These are phyloP conservation scores for Ceratobasidium sp. DNA, from an alignment of 1,284 basidiomycete species.

Conservation along the genomic window DNA sequence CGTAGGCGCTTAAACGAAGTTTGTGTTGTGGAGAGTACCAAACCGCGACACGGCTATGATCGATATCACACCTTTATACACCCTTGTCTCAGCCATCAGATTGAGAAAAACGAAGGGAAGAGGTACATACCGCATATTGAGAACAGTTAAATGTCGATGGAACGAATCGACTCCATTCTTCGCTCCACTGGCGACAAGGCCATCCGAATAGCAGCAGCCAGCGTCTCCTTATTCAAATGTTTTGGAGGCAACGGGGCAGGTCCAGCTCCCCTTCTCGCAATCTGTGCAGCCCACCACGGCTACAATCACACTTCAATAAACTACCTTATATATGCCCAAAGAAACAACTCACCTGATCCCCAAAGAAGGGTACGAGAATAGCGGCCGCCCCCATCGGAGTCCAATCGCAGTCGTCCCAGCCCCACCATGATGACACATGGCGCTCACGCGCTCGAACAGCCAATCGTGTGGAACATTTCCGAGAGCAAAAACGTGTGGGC, in stretches of 20 bases:
- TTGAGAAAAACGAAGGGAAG: constrained; percentile 24
- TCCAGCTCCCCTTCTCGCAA: constrained; percentile 63
- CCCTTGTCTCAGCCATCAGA: neutral
- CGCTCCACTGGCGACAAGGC: constrained; percentile 66
- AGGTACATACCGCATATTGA: constrained; percentile 66
- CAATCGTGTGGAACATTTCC: constrained; percentile 79
- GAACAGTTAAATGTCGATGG: constrained; percentile 70
- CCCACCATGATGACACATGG: constrained; percentile 78
- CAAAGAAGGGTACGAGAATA: constrained; percentile 77
- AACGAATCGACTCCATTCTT: constrained; percentile 67
- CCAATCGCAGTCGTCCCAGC: constrained; percentile 75
- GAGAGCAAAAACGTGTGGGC: constrained; percentile 70
- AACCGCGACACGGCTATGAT: constrained; percentile 64
- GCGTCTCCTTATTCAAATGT: constrained; percentile 63
- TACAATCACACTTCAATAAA: too few species aligned
- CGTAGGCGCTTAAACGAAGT: constrained; percentile 67
- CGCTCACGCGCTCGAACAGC: constrained; percentile 73
- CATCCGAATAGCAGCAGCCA: constrained; percentile 67
- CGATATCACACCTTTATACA: constrained; percentile 66
- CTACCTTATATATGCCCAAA: constrained; percentile 64
- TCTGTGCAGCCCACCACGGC: constrained; percentile 49
- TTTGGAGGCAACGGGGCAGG: constrained; percentile 71
- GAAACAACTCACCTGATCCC: constrained; percentile 69
- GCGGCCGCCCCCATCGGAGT: constrained; percentile 71
- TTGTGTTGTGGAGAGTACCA: constrained; percentile 71